Conservation (phyloP, 176 grass and related monocot genomes). For the Chrysopogon serrulatus region DNA sequence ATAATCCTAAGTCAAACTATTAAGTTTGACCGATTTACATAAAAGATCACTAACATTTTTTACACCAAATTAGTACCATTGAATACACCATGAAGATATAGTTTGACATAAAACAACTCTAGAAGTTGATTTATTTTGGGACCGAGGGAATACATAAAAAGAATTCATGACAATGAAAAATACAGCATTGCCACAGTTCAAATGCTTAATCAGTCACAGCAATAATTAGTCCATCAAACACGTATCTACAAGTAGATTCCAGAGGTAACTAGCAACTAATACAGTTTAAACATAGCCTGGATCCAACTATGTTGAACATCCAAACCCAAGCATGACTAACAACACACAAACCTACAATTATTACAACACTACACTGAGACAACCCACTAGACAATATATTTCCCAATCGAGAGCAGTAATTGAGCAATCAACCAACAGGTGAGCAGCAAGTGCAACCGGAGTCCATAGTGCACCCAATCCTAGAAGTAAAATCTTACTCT, state of each 20-base stretch:
- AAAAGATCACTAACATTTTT: not conserved
- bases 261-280: not conserved
- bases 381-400: not conserved
- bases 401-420: not conserved
- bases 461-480: not conserved
- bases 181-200: not conserved
- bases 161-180: not conserved
- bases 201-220: not conserved
- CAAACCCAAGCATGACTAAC: not conserved
- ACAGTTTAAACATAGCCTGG: not conserved
- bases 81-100: not conserved
- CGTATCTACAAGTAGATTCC: not conserved
- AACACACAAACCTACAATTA: not conserved
- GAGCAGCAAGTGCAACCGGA: not conserved
- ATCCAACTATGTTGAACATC: not conserved
- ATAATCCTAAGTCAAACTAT: not conserved
- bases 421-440: not conserved
- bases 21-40: not conserved
- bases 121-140: not conserved
- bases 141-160: not conserved
- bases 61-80: not conserved
- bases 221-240: not conserved
- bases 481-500: not conserved
- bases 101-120: not conserved
- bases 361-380: not conserved